phyloP scores from a whole-genome alignment of 768 basidiomycete genomes.

The Kwoniella sp. region DNA sequence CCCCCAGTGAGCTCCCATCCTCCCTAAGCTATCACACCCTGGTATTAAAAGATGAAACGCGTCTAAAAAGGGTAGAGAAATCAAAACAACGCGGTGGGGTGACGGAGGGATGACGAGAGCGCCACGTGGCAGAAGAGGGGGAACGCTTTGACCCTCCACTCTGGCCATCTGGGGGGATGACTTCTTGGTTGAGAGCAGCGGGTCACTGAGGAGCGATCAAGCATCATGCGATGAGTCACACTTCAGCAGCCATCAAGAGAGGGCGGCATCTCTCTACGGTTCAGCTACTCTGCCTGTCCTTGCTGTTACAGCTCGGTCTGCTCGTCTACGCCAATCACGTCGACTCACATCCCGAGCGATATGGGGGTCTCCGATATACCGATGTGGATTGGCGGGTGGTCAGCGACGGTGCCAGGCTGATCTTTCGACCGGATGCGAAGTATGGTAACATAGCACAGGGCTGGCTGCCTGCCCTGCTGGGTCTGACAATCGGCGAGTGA shows the following conservation, averaged over 20 bases:
- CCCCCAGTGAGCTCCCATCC: no score
- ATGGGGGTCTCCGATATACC: slow-evolving; percentile 73
- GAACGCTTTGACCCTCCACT: neutral
- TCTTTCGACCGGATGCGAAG: slow-evolving; percentile 22
- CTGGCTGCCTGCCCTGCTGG: slow-evolving; percentile 52
- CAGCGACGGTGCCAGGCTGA: slow-evolving; percentile 76
- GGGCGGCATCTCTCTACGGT: neutral
- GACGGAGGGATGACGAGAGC: neutral
- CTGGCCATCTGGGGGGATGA: no score
- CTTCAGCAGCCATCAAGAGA: no score
- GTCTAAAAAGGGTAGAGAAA: neutral
- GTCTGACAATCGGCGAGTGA: slow-evolving; percentile 67
- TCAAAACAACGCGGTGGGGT: neutral
- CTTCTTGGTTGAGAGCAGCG: no score
- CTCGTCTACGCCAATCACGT: slow-evolving; percentile 40
- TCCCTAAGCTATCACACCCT: no score
- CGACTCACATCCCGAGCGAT: slow-evolving; percentile 37
- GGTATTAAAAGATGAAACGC: slow-evolving; percentile 3
- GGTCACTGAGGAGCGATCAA: no score
- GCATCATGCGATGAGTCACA: no score
- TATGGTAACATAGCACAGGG: slow-evolving; percentile 53
- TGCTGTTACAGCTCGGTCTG: slow-evolving; percentile 23
- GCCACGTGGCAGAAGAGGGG: neutral
- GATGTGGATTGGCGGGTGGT: slow-evolving; percentile 97
- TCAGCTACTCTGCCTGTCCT: slow-evolving; percentile 8